Conservation (phyloP, 768 basidiomycete genomes). For the Boletus subparvulus region DNA sequence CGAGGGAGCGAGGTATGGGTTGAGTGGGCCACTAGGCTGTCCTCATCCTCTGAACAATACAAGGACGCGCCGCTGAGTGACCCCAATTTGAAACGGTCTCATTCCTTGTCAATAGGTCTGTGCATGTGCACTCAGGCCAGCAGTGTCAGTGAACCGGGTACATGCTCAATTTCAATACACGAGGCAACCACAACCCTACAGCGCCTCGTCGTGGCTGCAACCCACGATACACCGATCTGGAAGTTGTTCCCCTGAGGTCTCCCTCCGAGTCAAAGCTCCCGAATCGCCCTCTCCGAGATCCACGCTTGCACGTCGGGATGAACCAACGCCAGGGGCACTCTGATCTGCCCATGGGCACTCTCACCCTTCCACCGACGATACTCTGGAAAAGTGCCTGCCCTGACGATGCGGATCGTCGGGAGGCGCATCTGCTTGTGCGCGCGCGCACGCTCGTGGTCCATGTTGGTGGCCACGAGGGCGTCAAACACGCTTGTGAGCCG, state of each 20-base stretch:
- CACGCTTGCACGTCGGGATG: slow-evolving; percentile 11
- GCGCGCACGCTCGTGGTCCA: neutral
- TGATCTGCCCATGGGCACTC: slow-evolving; percentile 12
- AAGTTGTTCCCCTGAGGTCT: no score
- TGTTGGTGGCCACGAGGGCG: slow-evolving; percentile 2
- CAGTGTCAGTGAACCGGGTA: no score
- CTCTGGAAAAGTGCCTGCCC: slow-evolving; percentile 18
- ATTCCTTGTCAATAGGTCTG: no score
- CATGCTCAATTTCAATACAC: no score
- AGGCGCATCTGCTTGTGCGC: neutral
- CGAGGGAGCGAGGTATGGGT: no score
- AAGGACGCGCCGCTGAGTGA: no score
- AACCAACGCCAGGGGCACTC: slow-evolving; percentile 12
- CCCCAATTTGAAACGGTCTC: no score
- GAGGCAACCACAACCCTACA: no score
- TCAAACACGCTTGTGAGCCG: slow-evolving; percentile 5
- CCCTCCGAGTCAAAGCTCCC: slow-evolving; percentile 9
- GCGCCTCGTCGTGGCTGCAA: no score
- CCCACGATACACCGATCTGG: neutral
- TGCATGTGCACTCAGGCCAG: no score
- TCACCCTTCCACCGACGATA: slow-evolving; percentile 16
- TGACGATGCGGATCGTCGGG: slow-evolving; percentile 24
- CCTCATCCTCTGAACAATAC: no score
- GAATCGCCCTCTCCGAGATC: slow-evolving; percentile 16
- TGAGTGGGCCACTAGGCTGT: no score